Evolutionary conservation across 345 rosid genomes (phyloP).

Genomic region (Syzygium oleosum): DNA sequence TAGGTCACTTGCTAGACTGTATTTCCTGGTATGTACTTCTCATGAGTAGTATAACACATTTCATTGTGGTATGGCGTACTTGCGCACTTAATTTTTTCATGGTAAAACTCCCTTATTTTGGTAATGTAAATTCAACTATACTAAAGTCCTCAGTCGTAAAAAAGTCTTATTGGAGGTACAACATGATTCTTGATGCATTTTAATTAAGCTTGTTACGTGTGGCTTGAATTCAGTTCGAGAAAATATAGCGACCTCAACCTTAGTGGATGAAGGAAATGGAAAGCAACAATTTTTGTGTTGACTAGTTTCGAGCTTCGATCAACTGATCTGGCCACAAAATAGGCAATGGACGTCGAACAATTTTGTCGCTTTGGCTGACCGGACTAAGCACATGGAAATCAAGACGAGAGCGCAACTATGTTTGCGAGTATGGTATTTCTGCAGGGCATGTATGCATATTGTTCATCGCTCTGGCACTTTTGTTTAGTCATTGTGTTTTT

Average conservation of each 20-base stretch:
- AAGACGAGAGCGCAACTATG: not conserved
- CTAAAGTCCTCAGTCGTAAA: not conserved
- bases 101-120: not conserved
- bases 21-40: not conserved
- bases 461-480: not conserved
- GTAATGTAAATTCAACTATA: not conserved
- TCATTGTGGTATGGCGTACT: not conserved
- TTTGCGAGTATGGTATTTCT: not conserved
- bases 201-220: not conserved
- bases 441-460: not conserved
- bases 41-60: not conserved
- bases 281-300: no score
- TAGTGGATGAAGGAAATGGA: no score
- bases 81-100: not conserved
- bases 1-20: not conserved
- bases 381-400: not conserved
- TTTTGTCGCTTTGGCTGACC: not conserved
- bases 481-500: not conserved
- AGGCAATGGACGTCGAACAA: not conserved
- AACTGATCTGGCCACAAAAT: no score
- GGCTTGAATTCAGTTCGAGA: not conserved
- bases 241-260: no score
- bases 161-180: not conserved
- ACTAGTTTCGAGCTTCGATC: no score
- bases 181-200: not conserved